phyloP scores from a whole-genome alignment of 164 flowering plant genomes.

The Magnolia officinalis region DNA sequence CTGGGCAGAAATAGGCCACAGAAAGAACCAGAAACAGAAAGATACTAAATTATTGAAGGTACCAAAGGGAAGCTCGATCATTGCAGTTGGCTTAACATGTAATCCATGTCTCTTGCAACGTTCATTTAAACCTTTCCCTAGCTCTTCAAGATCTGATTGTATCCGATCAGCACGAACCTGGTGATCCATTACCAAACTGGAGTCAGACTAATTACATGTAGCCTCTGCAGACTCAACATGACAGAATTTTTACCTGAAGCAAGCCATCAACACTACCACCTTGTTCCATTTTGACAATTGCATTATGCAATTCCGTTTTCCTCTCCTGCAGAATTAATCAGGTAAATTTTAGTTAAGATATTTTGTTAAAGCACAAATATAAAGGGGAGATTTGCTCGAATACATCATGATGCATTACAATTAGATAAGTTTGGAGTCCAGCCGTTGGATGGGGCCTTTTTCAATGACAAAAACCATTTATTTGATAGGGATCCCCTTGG shows the following conservation, averaged over 20 bases:
- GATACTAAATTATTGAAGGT: slow-evolving; percentile 9
- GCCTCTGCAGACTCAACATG: neutral
- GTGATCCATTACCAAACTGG: slow-evolving; percentile 14
- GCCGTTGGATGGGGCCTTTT: too few species aligned
- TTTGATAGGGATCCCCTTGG: too few species aligned
- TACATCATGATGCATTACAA: too few species aligned
- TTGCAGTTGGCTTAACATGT: slow-evolving; percentile 65
- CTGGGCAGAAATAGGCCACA: neutral
- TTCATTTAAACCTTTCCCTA: slow-evolving; percentile 72
- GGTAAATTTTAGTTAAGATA: neutral
- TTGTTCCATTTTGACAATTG: slow-evolving; percentile 83
- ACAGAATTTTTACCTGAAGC: slow-evolving; percentile 54
- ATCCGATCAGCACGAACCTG: slow-evolving; percentile 75
- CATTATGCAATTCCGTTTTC: slow-evolving; percentile 76
- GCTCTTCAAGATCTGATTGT: slow-evolving; percentile 76
- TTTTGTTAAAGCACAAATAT: too few species aligned
- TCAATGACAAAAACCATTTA: too few species aligned
- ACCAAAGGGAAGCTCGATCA: slow-evolving; percentile 96
- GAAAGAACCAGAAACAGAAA: neutral
- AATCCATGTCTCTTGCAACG: slow-evolving; percentile 94
- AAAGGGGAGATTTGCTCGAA: too few species aligned
- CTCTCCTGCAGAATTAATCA: slow-evolving; percentile 46
- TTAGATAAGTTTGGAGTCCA: too few species aligned
- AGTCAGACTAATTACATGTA: slow-evolving; percentile 2
- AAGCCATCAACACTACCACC: slow-evolving; percentile 56